A percentile compares a stretch with the other conserved stretches of the same genome.
These are phyloP conservation scores for Crithidia acanthocephali DNA, from an alignment of 208 protist genomes.

Conservation along the genomic window DNA sequence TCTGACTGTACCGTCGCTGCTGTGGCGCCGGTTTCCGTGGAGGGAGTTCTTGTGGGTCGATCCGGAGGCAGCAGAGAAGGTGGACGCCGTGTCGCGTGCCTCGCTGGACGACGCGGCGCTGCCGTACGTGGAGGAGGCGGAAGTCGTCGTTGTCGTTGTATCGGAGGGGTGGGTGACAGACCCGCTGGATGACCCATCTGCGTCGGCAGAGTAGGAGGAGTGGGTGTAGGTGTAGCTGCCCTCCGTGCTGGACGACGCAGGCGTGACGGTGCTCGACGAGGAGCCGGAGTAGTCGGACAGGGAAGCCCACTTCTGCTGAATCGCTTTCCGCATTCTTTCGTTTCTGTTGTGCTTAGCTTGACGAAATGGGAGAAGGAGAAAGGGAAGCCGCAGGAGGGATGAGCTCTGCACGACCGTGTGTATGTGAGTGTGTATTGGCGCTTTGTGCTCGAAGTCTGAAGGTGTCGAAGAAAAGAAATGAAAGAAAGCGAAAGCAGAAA, in stretches of 20 bases:
- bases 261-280: slow-evolving; percentile 7
- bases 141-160: background rate
- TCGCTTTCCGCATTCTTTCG: background rate
- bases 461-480: too few relatives aligned
- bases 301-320: background rate
- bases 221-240: slow-evolving; percentile 15
- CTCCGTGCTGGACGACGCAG: background rate
- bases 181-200: background rate
- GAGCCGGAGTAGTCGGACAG: background rate
- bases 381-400: background rate
- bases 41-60: background rate
- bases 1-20: background rate
- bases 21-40: background rate
- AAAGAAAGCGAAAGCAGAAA: too few relatives aligned
- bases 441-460: too few relatives aligned
- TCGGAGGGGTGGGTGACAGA: background rate
- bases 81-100: slow-evolving; percentile 2
- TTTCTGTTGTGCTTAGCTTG: too few relatives aligned
- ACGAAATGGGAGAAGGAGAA: background rate
- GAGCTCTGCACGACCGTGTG: background rate
- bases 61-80: slow-evolving; percentile 8
- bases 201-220: slow-evolving; percentile 1
- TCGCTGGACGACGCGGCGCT: background rate
- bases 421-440: background rate
- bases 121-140: background rate